Evolutionary conservation across 768 basidiomycete species (phyloP), one percentile per base, ranked within the genome.

Genomic region (Dentipellis sp.): DNA sequence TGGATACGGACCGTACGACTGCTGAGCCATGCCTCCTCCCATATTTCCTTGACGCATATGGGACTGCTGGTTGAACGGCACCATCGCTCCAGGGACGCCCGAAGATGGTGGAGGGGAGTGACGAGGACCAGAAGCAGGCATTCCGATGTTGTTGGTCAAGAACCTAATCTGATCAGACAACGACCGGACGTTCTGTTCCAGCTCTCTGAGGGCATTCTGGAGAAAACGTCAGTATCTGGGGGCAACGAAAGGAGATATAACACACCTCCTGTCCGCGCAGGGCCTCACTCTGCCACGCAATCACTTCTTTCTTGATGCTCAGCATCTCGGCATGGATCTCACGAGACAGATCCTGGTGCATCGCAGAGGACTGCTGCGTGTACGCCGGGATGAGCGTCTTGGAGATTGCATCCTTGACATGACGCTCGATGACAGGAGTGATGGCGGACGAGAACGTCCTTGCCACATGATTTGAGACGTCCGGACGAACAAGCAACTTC

Each of bases 131-230:
- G 29, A 29, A 62, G 38, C 57, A 17, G 74, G 50, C 4, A 52
- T 35, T 46, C 29, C 59, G 2, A 50, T 42, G 60, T 83, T 88
- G 69, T 85, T 72, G 62, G 75, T 82, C 58, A 90, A 69, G 72
- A 83, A 88, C 67, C 90, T 91, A 64, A 93, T 81, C 66, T 93
- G 91, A 51, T 93, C 91, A 34, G 86, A 78, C 55, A 93, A 73
- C 21, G 80, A 63, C 53, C 88, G 77, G 54, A 93, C 84, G 6
- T 81, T 82, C 62, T 84, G 85, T 68, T 92, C 91, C 56, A 93
- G 77, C 42, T 92, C 89, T 58, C 88, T 80, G 56, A 93, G 87
- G 22, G 86, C 73, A 29, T 80, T 74, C 90, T 91, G 57, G 62
- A 45, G 39, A 21, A 50, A 7, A 12, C 51, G 12, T 57, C 36